Base-by-base conservation (phyloP, 208 protist species). In the Novymonas esmeraldas region DNA sequence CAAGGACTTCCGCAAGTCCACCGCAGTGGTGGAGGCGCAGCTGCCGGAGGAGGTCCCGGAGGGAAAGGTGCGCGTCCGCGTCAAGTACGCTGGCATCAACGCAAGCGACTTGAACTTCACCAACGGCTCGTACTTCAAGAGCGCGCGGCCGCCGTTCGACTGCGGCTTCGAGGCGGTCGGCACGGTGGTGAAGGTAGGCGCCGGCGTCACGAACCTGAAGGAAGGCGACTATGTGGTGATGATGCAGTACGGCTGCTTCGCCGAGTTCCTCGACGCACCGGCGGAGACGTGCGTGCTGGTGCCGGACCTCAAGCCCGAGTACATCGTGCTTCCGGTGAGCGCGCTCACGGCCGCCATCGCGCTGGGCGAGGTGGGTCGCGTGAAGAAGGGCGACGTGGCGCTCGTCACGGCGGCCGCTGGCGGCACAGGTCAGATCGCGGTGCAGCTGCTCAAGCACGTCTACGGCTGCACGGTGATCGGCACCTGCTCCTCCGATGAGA, bases 401-500 rank as follows among this genome's bases (percentile, higher is more conserved):
- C 74, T 95, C 31, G 89, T 95, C 26, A 95, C 85, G 16, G 90
- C 93, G 0, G 94, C 94, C 0, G 87, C 86, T 3, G 94, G 94
- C 49, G 94, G 89, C 29, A 95, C 90, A 18, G 94, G 94, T 11
- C 84, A 88, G 29, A 87, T 94, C 45, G 89, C 90, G 26, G 91
- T 96, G 52, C 94, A 98, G 74, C 73, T 96, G 29, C 82, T 93
- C n/a, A 94, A 95, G 78, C 73, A 84, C 38, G 50, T 91, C 29
- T 93, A 93, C 63, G 81, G 79, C 14, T 93, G 82, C 76, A 70
- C 70, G 22, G 94, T 97, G 14, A 93, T 96, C 58, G 94, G 94
- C 58, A 95, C 93, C 26, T 95, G 90, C 72, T 89, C 81, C 49
- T 82, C 72, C 24, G 28, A 44, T 0, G 75, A 80, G 20, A 97